phyloP scores from a whole-genome alignment of 768 basidiomycete genomes.

The Lactifluus echinatus region DNA sequence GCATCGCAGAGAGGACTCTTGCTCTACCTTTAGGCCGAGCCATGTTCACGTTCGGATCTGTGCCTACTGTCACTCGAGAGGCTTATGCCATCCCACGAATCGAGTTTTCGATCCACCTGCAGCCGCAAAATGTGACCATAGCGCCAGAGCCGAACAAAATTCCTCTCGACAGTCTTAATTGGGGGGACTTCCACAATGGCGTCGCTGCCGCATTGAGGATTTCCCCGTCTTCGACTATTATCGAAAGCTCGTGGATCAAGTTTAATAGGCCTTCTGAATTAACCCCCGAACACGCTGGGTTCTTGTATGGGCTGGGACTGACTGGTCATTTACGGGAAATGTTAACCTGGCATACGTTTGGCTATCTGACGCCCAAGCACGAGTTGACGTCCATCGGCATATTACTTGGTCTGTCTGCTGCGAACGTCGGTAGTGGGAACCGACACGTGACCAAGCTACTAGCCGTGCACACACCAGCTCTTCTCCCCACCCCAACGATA shows the following conservation, averaged over 20 bases:
- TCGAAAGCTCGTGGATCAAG: constrained; percentile 93
- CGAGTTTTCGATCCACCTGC: constrained; percentile 65
- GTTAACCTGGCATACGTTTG: constrained; percentile 92
- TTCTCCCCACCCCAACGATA: constrained; percentile 78
- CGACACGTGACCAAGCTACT: constrained; percentile 84
- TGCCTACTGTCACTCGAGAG: constrained; percentile 66
- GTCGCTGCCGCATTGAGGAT: constrained; percentile 88
- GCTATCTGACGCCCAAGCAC: constrained; percentile 92
- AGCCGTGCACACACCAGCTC: constrained; percentile 87
- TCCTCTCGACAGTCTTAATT: constrained; percentile 59
- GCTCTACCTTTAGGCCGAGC: constrained; percentile 85
- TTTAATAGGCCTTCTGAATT: constrained; percentile 91
- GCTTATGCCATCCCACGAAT: constrained; percentile 73
- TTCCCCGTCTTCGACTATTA: constrained; percentile 57
- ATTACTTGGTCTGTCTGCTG: constrained; percentile 86
- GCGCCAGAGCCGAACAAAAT: constrained; percentile 68
- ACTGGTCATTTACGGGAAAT: constrained; percentile 86
- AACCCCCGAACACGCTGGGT: constrained; percentile 93
- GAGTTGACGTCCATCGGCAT: constrained; percentile 92
- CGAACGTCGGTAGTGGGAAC: constrained; percentile 79
- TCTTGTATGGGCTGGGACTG: constrained; percentile 85
- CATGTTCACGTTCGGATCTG: constrained; percentile 84
- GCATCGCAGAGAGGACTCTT: constrained; percentile 82
- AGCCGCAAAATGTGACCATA: constrained; percentile 59
- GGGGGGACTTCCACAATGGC: constrained; percentile 99